Evolutionary conservation across 768 basidiomycete genomes (phyloP), one percentile per base, ranked within the genome.

Genomic region (Cystobasidiopsis lactophilus): DNA sequence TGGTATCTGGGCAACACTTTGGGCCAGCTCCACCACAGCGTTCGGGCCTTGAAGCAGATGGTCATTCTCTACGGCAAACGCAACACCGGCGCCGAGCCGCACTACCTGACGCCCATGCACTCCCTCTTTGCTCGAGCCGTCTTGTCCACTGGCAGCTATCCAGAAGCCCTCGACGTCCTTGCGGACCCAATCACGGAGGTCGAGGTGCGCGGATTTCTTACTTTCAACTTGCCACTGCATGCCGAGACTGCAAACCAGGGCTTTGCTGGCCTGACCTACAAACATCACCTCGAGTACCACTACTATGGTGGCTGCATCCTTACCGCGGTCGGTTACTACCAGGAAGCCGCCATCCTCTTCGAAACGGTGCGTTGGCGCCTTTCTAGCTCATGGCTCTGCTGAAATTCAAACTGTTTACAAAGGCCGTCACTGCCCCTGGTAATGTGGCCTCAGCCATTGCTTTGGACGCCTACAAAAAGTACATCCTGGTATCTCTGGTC

Each of bases 381-480:
- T 16, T 13, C 45, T 13, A 16, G n/a, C n/a, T 35, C 9, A 35
- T 7, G 33, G 33, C 33, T 7, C 9, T 16, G 33, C 33, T 35
- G 33, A 35, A 7, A 7, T 35, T 16, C 16, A n/a, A n/a, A n/a
- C n/a, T n/a, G n/a, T 7, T 16, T 35, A 16, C 30, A n/a, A 13
- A 47, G 45, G 45, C 45, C 29, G 45, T 47, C 5, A 47, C 24
- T 9, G 29, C 29, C 4, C 45, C 45, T 27, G 14, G 23, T 4
- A 26, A 13, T 13, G 45, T 23, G 16, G 45, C 30, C 4, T 47
- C 45, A 4, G 45, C 45, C 30, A 47, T 47, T n/a, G 23, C 45
- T 10, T 30, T 47, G 24, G 45, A 47, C 29, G 45, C 45, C 24
- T 47, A 47, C 45, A 47, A 47, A 26, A 47, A 47, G 24, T 47